These are phyloP conservation scores for Didymella pomorum DNA, from an alignment of 2,329 filamentous ascomycete species.

Conservation along the genomic window DNA sequence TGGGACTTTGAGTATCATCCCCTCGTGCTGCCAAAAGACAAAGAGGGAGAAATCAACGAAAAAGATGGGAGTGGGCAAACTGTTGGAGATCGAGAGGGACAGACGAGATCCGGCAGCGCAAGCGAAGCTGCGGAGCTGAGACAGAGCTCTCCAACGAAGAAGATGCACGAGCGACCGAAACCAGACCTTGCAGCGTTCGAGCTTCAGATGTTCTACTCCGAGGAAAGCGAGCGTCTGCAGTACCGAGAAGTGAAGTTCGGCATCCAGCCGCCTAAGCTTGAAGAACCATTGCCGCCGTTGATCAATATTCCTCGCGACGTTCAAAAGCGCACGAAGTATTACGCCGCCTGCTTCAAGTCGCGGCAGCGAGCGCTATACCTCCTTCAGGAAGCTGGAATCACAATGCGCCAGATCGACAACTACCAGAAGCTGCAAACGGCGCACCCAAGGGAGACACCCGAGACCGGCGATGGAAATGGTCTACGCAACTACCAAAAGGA, in stretches of 20 bases:
- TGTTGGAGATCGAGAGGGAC: conserved; percentile 1
- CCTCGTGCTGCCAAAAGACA: conserved; percentile 25
- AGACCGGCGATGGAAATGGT: conserved; percentile 26
- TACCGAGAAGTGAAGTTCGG: conserved; percentile 46
- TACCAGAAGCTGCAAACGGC: conserved; percentile 36
- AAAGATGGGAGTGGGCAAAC: background rate
- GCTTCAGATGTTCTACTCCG: conserved; percentile 22
- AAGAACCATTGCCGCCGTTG: conserved; percentile 37
- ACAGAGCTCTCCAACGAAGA: conserved; percentile 30
- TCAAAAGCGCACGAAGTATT: conserved; percentile 35
- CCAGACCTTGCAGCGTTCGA: conserved; percentile 38
- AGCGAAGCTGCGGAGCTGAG: conserved; percentile 21
- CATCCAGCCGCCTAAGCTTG: conserved; percentile 36
- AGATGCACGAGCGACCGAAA: conserved; percentile 30
- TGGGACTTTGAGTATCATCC: conserved; percentile 48
- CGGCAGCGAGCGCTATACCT: conserved; percentile 42
- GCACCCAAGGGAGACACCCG: conserved; percentile 35
- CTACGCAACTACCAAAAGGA: conserved; percentile 41
- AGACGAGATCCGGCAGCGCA: background rate
- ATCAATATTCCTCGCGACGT: conserved; percentile 43
- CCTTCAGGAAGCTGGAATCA: conserved; percentile 44
- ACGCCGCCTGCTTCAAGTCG: conserved; percentile 43
- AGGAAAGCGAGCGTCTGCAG: conserved; percentile 42
- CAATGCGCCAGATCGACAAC: conserved; percentile 37
- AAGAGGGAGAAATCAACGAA: conserved; percentile 8